Evolutionary conservation across 2,329 filamentous ascomycete species (phyloP), one percentile per base, ranked within the genome.

Genomic region (Botrytis fabae): DNA sequence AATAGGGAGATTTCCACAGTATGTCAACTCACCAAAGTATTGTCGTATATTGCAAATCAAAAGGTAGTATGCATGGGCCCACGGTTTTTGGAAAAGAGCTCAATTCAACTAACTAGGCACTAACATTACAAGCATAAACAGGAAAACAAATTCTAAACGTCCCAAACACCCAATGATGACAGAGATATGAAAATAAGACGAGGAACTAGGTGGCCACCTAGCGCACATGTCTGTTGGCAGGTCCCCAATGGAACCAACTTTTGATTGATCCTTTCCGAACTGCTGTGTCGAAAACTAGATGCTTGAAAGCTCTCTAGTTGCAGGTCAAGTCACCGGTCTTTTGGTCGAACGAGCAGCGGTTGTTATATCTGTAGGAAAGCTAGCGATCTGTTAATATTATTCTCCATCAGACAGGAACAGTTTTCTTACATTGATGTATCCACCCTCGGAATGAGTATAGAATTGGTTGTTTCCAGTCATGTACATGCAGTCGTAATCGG

Each of bases 401-500:
- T 61, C 16, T 12, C 10, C 40, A 12, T 16, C 35, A 25, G 6
- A 61, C 5, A 9, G 12, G 35, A 25, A 40, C 0, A 6, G 4
- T 32, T 8, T 40, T 40, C 59, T 61, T 61, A 61, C 35, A 8
- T 61, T 61, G 35, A 61, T 61, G 14, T 25, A 40, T 61, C 35
- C 35, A 61, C 59, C 59, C 14, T 61, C 59, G 1, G 10, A 4
- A 0, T n/a, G 35, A 16, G 59, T 61, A 40, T 16, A 40, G 22
- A 61, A 68, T 51, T 6, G 7, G 9, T 68, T 68, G 35, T 54
- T 40, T 40, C 64, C 46, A 28, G 25, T 28, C 46, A 68, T 68
- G 1, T 28, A 68, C 64, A 68, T 40, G 32, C 64, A 66, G 8
- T 66, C 44, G 25, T 68, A 68, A 28, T 54, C 14, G 18, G 64